These are phyloP conservation scores for Penicillium herquei DNA, from an alignment of 495 filamentous ascomycete genomes.

Conservation along the genomic window DNA sequence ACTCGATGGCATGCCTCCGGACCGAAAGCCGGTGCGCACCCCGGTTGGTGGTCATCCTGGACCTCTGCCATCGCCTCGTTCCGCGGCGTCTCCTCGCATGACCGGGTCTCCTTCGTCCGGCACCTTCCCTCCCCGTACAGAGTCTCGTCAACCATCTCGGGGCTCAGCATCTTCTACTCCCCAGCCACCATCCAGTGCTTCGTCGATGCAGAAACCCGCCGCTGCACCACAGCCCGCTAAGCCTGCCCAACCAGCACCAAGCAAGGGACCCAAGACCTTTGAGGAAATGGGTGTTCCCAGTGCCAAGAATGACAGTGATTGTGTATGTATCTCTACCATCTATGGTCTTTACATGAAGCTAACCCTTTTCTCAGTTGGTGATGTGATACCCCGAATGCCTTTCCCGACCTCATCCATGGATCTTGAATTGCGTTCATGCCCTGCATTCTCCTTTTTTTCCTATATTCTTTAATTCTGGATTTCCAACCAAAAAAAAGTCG, in stretches of 20 bases:
- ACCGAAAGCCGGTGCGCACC: conserved; percentile 34
- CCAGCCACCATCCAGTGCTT: conserved; percentile 24
- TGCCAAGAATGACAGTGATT: conserved; percentile 78
- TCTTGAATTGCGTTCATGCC: conserved; percentile 4
- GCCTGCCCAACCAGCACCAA: conserved; percentile 46
- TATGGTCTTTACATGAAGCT: conserved; percentile 19
- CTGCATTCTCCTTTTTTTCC: conserved; percentile 13
- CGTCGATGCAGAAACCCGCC: conserved; percentile 31
- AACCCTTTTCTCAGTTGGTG: conserved; percentile 46
- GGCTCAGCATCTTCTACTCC: conserved; percentile 33
- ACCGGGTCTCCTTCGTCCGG: conserved; percentile 30
- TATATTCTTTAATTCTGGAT: conserved; percentile 18
- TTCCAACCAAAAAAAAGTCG: conserved; percentile 9
- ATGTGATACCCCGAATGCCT: conserved; percentile 54
- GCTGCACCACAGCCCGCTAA: conserved; percentile 21
- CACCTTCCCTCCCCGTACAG: conserved; percentile 31
- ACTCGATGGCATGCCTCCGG: conserved; percentile 32
- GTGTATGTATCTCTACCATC: conserved; percentile 62
- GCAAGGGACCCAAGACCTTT: conserved; percentile 92
- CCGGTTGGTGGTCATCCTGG: conserved; percentile 27
- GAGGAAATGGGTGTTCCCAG: conserved; percentile 95
- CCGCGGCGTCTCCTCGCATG: conserved; percentile 30
- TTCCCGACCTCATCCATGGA: conserved; percentile 11
- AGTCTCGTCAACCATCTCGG: conserved; percentile 34
- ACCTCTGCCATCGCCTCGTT: conserved; percentile 24